Conservation (phyloP, 768 basidiomycete species). For the Mycena latifolia region DNA sequence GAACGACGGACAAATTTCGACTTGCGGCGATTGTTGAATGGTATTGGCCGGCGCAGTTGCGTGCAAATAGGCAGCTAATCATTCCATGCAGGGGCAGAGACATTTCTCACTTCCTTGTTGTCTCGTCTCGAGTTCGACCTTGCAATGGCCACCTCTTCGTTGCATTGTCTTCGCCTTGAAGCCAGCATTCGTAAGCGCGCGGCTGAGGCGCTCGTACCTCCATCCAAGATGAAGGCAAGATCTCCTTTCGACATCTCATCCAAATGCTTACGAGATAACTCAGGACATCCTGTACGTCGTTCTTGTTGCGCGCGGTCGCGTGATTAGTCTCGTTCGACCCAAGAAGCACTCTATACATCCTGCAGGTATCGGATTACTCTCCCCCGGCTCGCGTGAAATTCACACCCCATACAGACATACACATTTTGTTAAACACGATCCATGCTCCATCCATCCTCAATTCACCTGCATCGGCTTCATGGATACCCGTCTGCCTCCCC, state of each 20-base stretch:
- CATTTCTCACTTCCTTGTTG: conserved; percentile 81
- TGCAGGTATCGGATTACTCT: conserved; percentile 63
- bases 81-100: conserved; percentile 76
- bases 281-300: conserved; percentile 95
- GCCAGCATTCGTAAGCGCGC: conserved; percentile 74
- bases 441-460: conserved; percentile 83
- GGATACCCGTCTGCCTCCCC: conserved; percentile 96
- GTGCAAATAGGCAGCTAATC: conserved; percentile 1
- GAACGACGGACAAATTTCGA: conserved; percentile 94
- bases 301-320: conserved; percentile 80
- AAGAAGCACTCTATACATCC: conserved; percentile 97
- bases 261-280: neutral
- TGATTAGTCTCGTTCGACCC: conserved; percentile 90
- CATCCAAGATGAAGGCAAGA: conserved; percentile 81
- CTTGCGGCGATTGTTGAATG: conserved; percentile 79
- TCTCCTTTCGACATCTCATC: neutral
- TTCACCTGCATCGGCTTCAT: conserved; percentile 86
- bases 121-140: conserved; percentile 81
- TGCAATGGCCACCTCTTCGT: conserved; percentile 83
- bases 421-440: conserved; percentile 93
- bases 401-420: conserved; percentile 71
- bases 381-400: neutral
- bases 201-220: conserved; percentile 87
- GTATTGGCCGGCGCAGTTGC: conserved; percentile 43
- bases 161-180: conserved; percentile 86